Base-by-base conservation (phyloP, 495 filamentous ascomycete genomes). In the Umbilicaria muhlenbergii region DNA sequence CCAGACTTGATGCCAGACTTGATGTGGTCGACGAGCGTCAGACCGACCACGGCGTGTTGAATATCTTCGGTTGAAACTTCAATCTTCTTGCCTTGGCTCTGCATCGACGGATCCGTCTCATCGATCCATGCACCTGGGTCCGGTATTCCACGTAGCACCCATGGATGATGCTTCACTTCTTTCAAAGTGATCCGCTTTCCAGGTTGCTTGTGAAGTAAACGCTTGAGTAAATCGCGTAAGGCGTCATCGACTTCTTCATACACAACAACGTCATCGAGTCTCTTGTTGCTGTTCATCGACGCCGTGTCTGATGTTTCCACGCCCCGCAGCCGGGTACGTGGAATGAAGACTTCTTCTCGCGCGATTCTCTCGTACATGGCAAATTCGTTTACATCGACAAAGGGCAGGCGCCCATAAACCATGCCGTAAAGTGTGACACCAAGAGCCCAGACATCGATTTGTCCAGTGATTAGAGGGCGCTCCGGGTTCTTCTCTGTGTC, bases 391-490 rank as follows among this genome's bases (percentile, higher is more conserved):
- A 88, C 77, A 34, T 85, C 86, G 45, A 92, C 74, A 58, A 96
- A 99, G 1, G 91, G 91, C 19, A 93, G 76, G 16, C 91, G 83
- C 10, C 87, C 91, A 54, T 80, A 99, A 32, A 99, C 73, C 58
- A 99, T 76, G 52, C 89, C 92, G 61, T 93, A 99, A 1, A 99
- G 71, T 0, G 91, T 99, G 14, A 96, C 84, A 13, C 91, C 91
- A 16, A 99, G 65, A 16, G 92, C 93, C 89, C 91, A 99, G 16
- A 99, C 81, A 54, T 99, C 91, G 56, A 99, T 95, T 31, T 80
- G 74, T 39, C 65, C 69, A 11, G 77, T 81, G 39, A 86, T 78
- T 13, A 61, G 61, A 41, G 64, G 63, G 4, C 65, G 58, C 51
- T 63, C 73, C 36, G 61, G 63, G 11, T 61, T 47, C 11, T 58